Base-by-base conservation (phyloP, 2,329 filamentous ascomycete species). In the Aspergillus floridensis region DNA sequence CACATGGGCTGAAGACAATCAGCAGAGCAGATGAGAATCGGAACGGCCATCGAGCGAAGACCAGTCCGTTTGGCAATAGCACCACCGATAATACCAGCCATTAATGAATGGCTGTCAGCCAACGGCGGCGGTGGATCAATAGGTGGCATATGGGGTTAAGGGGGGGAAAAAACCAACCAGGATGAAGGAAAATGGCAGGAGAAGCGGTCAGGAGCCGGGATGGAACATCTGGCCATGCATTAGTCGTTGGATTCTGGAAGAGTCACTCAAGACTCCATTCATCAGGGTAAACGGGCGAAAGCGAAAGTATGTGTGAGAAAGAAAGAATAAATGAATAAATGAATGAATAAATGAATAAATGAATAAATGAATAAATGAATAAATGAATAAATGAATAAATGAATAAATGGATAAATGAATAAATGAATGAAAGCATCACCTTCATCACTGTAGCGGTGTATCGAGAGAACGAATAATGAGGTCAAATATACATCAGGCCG, bases 161-260 rank as follows among this genome's bases (percentile, higher is more conserved):
- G 26, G 31, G 22, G 4, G 4, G 0, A 29, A 8, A 29, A 29
- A 51, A 26, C 32, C 2, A 12, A 50, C 49, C 22, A 32, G 57
- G 59, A 53, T 53, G 11, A 19, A 59, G 56, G 16, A 53, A 19
- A 31, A 60, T 52, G 52, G 58, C n/a, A 58, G 49, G 48, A 61
- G 57, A 58, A 59, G 61, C 61, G 61, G 61, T 63, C 61, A 63
- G 58, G 49, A 32, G 32, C 22, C 26, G 26, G 53, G 53, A 48
- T 49, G 44, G 24, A 56, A 32, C 19, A 44, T 22, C 54, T 10
- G n/a, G 32, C 11, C 46, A 41, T 57, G 47, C 54, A 50, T 22
- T 32, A 50, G 21, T 26, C 38, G 19, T 50, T 51, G 21, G 38
- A 4, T 57, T 57, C 54, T 57, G 46, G 54, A 57, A 57, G 32